These are phyloP conservation scores for Cladorrhinum sp. DNA, from an alignment of 2,329 filamentous ascomycete genomes.

Conservation along the genomic window DNA sequence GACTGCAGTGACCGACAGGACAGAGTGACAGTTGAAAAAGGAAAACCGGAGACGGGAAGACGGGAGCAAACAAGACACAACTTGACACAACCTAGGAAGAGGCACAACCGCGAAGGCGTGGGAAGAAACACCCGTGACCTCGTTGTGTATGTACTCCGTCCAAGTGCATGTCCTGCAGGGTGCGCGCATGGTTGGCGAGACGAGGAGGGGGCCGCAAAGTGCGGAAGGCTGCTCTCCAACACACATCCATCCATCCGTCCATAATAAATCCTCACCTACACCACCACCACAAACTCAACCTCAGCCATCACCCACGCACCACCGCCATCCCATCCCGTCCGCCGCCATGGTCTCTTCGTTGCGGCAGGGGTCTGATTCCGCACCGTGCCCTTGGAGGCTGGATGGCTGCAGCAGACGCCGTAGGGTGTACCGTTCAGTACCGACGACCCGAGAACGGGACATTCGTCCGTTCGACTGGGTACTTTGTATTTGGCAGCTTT, in stretches of 20 bases:
- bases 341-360: background rate
- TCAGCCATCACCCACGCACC: too few relatives aligned
- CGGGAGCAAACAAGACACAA: background rate
- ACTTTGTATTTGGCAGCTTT: background rate
- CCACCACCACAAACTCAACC: background rate
- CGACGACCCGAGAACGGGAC: constrained; percentile 17
- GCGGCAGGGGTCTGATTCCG: constrained; percentile 12
- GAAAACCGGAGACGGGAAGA: background rate
- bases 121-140: background rate
- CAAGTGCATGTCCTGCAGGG: background rate
- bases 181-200: background rate
- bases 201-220: too few relatives aligned
- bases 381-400: constrained; percentile 17
- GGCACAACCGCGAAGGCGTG: too few relatives aligned
- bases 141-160: background rate
- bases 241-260: background rate
- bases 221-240: background rate
- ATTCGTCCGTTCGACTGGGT: background rate
- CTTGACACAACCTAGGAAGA: background rate
- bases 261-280: background rate
- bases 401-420: constrained; percentile 1
- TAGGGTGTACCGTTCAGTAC: constrained; percentile 17
- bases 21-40: background rate
- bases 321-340: background rate
- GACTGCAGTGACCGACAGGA: background rate